Evolutionary conservation across 2,329 filamentous ascomycete species (phyloP).

Genomic region (Xylaria sp.): DNA sequence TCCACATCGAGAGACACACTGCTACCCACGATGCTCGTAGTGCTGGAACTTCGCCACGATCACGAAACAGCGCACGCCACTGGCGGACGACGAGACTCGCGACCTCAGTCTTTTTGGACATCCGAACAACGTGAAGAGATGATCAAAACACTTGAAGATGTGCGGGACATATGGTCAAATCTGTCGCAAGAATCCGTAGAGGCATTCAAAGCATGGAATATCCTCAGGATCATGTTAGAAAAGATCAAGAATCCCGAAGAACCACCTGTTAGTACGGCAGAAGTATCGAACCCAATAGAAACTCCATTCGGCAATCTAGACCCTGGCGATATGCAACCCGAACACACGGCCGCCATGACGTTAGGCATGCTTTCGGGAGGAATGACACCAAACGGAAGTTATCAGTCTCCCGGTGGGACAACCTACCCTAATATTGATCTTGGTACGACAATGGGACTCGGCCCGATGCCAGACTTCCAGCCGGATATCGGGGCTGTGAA

Average conservation of each 20-base stretch:
- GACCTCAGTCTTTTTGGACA: conserved; percentile 66
- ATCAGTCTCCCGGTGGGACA: conserved; percentile 54
- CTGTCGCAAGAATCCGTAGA: conserved; percentile 84
- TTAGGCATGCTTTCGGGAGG: conserved; percentile 57
- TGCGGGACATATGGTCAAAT: conserved; percentile 81
- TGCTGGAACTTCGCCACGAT: conserved; percentile 82
- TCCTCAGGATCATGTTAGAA: conserved; percentile 84
- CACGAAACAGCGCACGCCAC: conserved; percentile 60
- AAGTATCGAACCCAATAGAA: conserved; percentile 36
- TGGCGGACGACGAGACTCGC: conserved; percentile 53
- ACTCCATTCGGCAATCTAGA: conserved; percentile 47
- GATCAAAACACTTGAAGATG: conserved; percentile 77
- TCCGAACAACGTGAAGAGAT: conserved; percentile 75
- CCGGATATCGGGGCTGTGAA: conserved; percentile 50
- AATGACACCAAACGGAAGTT: conserved; percentile 47
- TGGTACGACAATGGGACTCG: conserved; percentile 47
- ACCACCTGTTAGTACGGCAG: conserved; percentile 32
- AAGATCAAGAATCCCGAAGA: conserved; percentile 71
- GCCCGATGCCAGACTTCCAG: conserved; percentile 51
- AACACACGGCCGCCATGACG: conserved; percentile 55
- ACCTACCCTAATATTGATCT: conserved; percentile 58
- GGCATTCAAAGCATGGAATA: conserved; percentile 83
- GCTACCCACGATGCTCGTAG: conserved; percentile 84
- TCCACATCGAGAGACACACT: conserved; percentile 86
- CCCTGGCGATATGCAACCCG: conserved; percentile 49